Evolutionary conservation across 306 rosid genomes (phyloP).

Genomic region (Geum urbanum): DNA sequence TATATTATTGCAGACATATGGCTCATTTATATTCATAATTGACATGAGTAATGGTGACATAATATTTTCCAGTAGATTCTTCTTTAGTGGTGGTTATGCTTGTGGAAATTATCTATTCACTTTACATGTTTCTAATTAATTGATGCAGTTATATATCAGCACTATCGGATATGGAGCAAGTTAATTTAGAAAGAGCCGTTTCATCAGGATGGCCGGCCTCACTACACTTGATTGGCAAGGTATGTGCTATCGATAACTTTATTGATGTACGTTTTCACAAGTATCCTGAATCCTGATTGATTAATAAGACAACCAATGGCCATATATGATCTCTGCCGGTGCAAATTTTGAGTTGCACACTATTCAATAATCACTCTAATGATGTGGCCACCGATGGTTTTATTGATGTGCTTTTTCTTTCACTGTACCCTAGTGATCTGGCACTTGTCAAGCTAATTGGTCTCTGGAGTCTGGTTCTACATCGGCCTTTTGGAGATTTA

Average conservation of each 20-base stretch:
- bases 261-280: background rate
- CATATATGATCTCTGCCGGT: background rate
- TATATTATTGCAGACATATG: slow-evolving; percentile 21
- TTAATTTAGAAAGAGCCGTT: slow-evolving; percentile 54
- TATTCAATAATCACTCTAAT: background rate
- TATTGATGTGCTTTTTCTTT: background rate
- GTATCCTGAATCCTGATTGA: background rate
- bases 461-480: background rate
- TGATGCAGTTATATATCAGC: slow-evolving; percentile 88
- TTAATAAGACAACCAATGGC: background rate
- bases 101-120: background rate
- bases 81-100: slow-evolving; percentile 3
- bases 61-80: background rate
- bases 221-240: slow-evolving; percentile 96
- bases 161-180: slow-evolving; percentile 54
- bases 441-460: background rate
- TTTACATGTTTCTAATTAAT: background rate
- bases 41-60: background rate
- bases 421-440: background rate
- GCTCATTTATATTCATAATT: slow-evolving; percentile 12
- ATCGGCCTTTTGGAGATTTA: background rate
- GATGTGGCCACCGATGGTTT: background rate
- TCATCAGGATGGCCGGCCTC: slow-evolving; percentile 93
- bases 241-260: slow-evolving; percentile 19
- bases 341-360: background rate